Percentiles rank a stretch among this genome's conserved stretches.
phyloP scores from a whole-genome alignment of 495 filamentous ascomycete species.

The Schizothecium vesticola region DNA sequence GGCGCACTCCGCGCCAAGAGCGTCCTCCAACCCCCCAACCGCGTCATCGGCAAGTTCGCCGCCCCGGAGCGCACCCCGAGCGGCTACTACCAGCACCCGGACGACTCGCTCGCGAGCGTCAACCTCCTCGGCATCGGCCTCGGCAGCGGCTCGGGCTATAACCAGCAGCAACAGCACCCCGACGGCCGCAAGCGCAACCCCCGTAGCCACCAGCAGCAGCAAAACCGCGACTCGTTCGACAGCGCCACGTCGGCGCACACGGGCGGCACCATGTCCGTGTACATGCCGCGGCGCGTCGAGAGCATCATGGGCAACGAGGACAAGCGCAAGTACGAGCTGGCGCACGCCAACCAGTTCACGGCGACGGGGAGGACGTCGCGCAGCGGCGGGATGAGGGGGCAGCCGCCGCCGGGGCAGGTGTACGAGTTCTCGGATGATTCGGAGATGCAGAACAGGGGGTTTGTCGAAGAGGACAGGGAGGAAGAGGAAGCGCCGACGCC shows the following conservation, averaged over 20 bases:
- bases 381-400: constrained; percentile 9
- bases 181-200: neutral
- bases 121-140: constrained; percentile 20
- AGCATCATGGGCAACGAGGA: constrained; percentile 79
- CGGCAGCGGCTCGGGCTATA: neutral
- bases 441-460: constrained; percentile 43
- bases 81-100: constrained; percentile 58
- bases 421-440: constrained; percentile 47
- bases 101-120: constrained; percentile 55
- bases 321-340: constrained; percentile 61
- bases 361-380: constrained; percentile 43
- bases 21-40: constrained; percentile 66
- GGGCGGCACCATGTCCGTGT: constrained; percentile 55
- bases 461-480: constrained; percentile 29
- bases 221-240: constrained; percentile 65
- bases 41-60: constrained; percentile 67
- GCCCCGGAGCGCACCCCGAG: constrained; percentile 53
- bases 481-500: constrained; percentile 14
- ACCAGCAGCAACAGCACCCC: neutral
- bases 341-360: constrained; percentile 53
- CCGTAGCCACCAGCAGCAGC: constrained; percentile 35
- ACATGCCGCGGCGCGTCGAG: constrained; percentile 71
- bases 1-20: constrained; percentile 33
- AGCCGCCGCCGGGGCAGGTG: constrained; percentile 43
- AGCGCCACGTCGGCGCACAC: constrained; percentile 59